Conservation (phyloP, 768 basidiomycete species). For the Clavulina sp. region DNA sequence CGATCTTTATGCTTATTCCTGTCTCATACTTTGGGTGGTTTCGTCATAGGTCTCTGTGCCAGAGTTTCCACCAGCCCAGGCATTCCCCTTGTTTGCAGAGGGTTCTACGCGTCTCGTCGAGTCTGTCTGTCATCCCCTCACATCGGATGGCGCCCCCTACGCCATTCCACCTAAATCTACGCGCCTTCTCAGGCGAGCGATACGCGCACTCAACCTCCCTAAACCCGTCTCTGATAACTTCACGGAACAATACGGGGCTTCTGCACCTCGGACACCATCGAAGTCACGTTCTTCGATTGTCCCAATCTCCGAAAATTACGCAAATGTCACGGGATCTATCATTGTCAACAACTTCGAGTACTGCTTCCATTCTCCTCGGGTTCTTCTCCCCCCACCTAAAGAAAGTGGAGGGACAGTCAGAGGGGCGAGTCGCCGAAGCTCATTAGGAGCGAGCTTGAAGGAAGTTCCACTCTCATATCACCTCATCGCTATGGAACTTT, state of each 20-base stretch:
- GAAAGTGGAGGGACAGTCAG: too few species aligned
- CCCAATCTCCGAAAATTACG: not conserved
- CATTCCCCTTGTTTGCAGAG: not conserved
- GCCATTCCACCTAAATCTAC: not conserved
- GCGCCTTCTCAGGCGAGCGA: not conserved
- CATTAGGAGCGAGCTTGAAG: not conserved
- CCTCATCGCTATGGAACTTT: not conserved
- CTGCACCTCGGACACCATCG: too few species aligned
- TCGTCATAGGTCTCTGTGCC: not conserved
- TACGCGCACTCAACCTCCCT: not conserved
- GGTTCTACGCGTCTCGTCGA: not conserved
- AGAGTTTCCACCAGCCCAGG: not conserved
- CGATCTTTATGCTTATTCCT: too few species aligned
- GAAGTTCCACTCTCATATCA: not conserved
- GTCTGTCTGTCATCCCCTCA: not conserved
- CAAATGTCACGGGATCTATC: not conserved
- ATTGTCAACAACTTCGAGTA: constrained; percentile 1
- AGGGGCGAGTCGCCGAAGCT: not conserved
- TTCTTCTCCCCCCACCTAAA: not conserved
- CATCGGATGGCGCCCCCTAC: not conserved
- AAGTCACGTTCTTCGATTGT: too few species aligned
- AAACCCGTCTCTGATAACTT: not conserved
- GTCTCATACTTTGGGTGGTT: not conserved
- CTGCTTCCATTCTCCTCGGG: not conserved
- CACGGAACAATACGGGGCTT: too few species aligned